Evolutionary conservation across 768 basidiomycete genomes (phyloP).

Genomic region (Amanita thiersii): DNA sequence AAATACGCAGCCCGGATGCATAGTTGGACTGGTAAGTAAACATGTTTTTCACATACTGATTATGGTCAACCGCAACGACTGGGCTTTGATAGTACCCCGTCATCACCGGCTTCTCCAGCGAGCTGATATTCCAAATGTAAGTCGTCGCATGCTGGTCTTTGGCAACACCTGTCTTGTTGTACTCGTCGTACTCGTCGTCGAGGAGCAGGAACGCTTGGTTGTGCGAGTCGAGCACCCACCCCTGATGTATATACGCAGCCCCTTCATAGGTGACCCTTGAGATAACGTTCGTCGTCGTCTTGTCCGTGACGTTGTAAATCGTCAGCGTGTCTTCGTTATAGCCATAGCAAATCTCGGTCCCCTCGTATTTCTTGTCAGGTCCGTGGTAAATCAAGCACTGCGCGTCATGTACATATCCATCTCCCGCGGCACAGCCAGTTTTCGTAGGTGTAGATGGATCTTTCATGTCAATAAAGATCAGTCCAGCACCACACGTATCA

Average conservation of each 20-base stretch:
- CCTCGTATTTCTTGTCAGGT: slow-evolving; percentile 20
- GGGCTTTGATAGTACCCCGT: slow-evolving; percentile 20
- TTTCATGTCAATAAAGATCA: slow-evolving; percentile 21
- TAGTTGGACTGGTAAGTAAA: slow-evolving; percentile 22
- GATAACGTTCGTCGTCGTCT: slow-evolving; percentile 16
- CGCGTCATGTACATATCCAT: slow-evolving; percentile 24
- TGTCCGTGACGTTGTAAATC: slow-evolving; percentile 20
- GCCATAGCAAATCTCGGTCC: slow-evolving; percentile 22
- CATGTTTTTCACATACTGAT: slow-evolving; percentile 19
- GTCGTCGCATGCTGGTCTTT: slow-evolving; percentile 17
- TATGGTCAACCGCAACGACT: slow-evolving; percentile 20
- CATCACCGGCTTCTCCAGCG: slow-evolving; percentile 17
- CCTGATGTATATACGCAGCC: slow-evolving; percentile 23
- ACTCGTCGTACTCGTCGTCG: slow-evolving; percentile 23
- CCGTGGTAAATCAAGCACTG: slow-evolving; percentile 23
- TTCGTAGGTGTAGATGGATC: slow-evolving; percentile 18
- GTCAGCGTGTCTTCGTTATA: slow-evolving; percentile 24
- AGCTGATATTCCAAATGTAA: slow-evolving; percentile 23
- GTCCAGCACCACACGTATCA: slow-evolving; percentile 14
- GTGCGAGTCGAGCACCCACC: slow-evolving; percentile 21
- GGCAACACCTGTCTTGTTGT: slow-evolving; percentile 13
- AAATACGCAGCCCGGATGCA: slow-evolving; percentile 19
- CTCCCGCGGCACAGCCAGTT: slow-evolving; percentile 16
- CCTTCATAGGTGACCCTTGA: slow-evolving; percentile 21
- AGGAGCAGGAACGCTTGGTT: slow-evolving; percentile 21